Evolutionary conservation across 495 filamentous ascomycete genomes (phyloP), one percentile per base, ranked within the genome.

Genomic region (Trichocladium antarcticum): DNA sequence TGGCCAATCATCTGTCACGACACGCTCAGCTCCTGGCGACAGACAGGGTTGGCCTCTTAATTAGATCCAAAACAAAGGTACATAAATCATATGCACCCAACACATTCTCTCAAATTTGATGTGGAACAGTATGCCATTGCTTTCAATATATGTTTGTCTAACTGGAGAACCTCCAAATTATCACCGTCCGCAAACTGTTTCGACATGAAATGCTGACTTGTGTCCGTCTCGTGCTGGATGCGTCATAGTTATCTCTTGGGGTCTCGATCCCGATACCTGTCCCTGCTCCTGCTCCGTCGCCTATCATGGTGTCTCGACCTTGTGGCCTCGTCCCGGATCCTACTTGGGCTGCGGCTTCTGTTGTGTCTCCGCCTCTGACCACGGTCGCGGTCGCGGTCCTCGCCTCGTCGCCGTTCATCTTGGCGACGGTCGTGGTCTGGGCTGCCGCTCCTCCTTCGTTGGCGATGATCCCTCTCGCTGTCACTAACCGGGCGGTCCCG

Each of bases 371-470:
- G 14, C 9, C 39, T 45, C 16, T 42, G 35, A 1, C 54, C 47
- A n/a, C 55, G 48, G 28, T 51, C 45, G 43, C 52, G 48, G 11
- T 31, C 15, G 22, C 24, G 42, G 16, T 54, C 49, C 1, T 49
- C 44, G 5, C 56, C 50, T 1, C 52, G 37, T 28, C 32, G 24
- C 40, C 45, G 42, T 10, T 60, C 54, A 11, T 31, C 44, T 7
- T 50, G 49, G 7, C 37, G 54, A 12, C 35, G 9, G 10, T 39
- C 37, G n/a, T 32, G 40, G 10, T 59, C 59, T 6, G 62, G 62
- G 38, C 61, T 65, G 39, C 55, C 47, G 42, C 60, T 66, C 37
- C 61, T 57, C 27, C 57, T 54, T n/a, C 58, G 57, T 11, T 42
- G 28, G 16, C 35, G 34, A 5, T 39, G 39, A 6, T 56, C 50